Evolutionary conservation across 2,329 filamentous ascomycete genomes (phyloP).

Genomic region (Aspergillus fijiensis): DNA sequence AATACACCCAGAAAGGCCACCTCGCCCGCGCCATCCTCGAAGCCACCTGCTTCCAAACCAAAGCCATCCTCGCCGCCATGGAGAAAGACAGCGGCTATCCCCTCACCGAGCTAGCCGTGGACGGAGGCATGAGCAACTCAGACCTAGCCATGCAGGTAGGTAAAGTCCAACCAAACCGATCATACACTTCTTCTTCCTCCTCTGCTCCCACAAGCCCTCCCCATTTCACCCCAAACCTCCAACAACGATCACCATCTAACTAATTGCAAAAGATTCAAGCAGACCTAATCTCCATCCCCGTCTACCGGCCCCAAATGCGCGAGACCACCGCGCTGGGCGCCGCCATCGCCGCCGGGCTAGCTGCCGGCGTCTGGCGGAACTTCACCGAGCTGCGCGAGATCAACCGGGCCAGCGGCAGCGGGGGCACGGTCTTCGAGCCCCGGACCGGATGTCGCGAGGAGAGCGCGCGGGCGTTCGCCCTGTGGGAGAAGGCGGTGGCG

Average conservation of each 20-base stretch:
- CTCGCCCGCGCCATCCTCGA: slow-evolving; percentile 86
- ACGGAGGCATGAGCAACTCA: slow-evolving; percentile 85
- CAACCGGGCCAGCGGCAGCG: slow-evolving; percentile 67
- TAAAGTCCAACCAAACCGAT: slow-evolving; percentile 26
- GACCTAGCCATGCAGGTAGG: slow-evolving; percentile 79
- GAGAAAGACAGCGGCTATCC: slow-evolving; percentile 77
- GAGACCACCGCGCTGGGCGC: slow-evolving; percentile 85
- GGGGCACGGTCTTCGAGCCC: slow-evolving; percentile 70
- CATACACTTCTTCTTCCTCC: no score
- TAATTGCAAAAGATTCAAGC: slow-evolving; percentile 64
- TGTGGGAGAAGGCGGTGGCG: slow-evolving; percentile 71
- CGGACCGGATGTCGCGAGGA: slow-evolving; percentile 52
- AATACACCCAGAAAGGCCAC: slow-evolving; percentile 80
- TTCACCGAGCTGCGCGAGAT: slow-evolving; percentile 72
- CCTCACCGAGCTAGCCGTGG: slow-evolving; percentile 75
- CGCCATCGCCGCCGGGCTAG: slow-evolving; percentile 81
- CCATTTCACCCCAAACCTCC: background rate
- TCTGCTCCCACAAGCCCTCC: background rate
- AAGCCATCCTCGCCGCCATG: slow-evolving; percentile 92
- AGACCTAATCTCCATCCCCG: slow-evolving; percentile 75
- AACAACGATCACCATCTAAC: background rate
- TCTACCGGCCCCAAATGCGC: slow-evolving; percentile 79
- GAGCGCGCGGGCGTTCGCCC: slow-evolving; percentile 59
- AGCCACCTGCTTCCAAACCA: slow-evolving; percentile 88
- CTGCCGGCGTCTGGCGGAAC: slow-evolving; percentile 72